Evolutionary conservation across 2,329 filamentous ascomycete genomes (phyloP).

Genomic region (Venturiaceae sp.): DNA sequence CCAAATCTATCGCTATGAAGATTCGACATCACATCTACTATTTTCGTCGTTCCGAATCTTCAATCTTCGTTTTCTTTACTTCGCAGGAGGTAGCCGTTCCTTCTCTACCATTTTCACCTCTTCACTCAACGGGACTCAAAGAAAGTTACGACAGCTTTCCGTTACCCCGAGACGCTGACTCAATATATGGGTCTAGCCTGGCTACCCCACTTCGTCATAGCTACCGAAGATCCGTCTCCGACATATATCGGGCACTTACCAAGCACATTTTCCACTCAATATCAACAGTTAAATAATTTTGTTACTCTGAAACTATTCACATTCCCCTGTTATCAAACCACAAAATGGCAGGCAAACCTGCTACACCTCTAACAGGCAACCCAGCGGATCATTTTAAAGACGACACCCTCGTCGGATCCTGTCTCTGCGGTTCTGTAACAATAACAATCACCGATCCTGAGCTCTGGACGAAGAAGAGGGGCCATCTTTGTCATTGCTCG

Average conservation of each 20-base stretch:
- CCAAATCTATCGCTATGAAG: no score
- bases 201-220: background rate
- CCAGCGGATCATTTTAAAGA: conserved; percentile 13
- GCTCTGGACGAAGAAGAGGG: conserved; percentile 34
- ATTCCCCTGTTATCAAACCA: background rate
- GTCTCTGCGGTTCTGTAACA: conserved; percentile 37
- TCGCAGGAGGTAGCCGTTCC: no score
- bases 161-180: background rate
- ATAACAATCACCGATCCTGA: conserved; percentile 38
- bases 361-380: background rate
- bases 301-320: background rate
- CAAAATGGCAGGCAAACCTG: background rate
- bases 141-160: background rate
- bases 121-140: background rate
- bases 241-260: background rate
- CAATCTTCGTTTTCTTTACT: no score
- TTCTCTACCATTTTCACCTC: background rate
- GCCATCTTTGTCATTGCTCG: conserved; percentile 40
- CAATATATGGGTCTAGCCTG: background rate
- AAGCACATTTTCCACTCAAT: background rate
- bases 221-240: background rate
- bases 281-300: background rate
- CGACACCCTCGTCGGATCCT: conserved; percentile 27
- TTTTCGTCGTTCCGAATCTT: no score
- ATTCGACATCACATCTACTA: no score